Conservation (phyloP, 2,329 filamentous ascomycete species). For the Blastomyces percursus region DNA sequence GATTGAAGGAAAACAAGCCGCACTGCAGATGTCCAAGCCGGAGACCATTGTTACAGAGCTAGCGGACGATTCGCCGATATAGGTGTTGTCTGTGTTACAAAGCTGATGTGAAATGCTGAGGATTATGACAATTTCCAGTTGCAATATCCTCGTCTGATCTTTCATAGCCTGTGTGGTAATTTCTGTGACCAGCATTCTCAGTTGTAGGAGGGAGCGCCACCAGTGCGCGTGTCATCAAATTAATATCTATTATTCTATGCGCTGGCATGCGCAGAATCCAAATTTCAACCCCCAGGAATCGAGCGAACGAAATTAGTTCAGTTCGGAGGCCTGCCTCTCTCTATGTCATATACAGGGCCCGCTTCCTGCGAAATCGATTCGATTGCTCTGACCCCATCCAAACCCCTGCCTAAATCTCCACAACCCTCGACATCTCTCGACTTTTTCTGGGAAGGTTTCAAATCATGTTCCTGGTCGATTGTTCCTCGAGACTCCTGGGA, state of each 20-base stretch:
- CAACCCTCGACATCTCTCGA: not conserved
- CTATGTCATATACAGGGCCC: not conserved
- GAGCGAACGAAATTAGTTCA: not conserved
- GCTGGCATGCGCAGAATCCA: not conserved
- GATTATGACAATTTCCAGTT: not conserved
- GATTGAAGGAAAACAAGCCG: not conserved
- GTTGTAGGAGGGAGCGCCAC: not conserved
- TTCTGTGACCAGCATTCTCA: not conserved
- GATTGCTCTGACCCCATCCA: not conserved
- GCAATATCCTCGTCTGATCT: not conserved
- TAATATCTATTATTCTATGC: not conserved
- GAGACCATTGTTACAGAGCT: not conserved
- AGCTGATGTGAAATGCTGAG: not conserved
- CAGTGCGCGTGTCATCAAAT: not conserved
- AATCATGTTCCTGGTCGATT: not conserved
- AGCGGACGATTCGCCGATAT: not conserved
- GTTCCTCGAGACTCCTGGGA: not conserved
- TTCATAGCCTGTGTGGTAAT: not conserved
- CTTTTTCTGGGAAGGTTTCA: not conserved
- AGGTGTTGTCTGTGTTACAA: not conserved
- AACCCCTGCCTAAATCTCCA: not conserved
- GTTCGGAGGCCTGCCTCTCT: not conserved
- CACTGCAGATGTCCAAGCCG: not conserved
- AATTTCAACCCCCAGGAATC: not conserved
- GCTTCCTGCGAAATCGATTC: not conserved